Base-by-base conservation (phyloP, 2,329 filamentous ascomycete species). In the Domatiomyces catenatus region DNA sequence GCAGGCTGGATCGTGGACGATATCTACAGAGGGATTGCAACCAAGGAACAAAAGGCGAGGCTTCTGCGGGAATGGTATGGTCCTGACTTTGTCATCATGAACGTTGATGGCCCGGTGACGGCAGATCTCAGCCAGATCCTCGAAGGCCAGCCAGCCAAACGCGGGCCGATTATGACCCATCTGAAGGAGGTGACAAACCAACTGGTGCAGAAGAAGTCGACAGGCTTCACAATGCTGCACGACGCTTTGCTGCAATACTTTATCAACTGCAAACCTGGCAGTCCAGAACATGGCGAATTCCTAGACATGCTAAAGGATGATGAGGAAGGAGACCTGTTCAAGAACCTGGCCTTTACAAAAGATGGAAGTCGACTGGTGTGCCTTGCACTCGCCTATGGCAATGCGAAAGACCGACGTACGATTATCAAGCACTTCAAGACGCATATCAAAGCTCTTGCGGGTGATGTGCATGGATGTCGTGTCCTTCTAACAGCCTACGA, bases 181-280 rank as follows among this genome's bases (percentile, higher is more conserved):
- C 73, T 96, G 50, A 76, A 83, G 57, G 84, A 86, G 58, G 78
- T 94, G 69, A 92, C 94, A 72, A 94, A 95, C 68, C 80, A 84
- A 55, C 77, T 98, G 43, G 77, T 96, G 46, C 89, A 98, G 69
- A 98, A 98, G 77, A 92, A 92, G 70, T 82, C 92, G 70, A 93
- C 87, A 0, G 90, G 87, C 8, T 96, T 98, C 69, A 96, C 90
- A 1, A 93, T 98, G 77, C 78, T 98, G 18, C 93, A 98, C 67
- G 92, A 96, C 62, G 92, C 92, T 47, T 94, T 98, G 89, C 74
- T 95, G 53, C 90, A 98, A 65, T 98, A 95, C 68, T 95, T 90
- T 69, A 71, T 87, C 49, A 90, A 84, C 61, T 80, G 82, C 46
- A 82, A 84, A 57, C 72, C 78, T 3, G 88, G 84, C 2, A 86